Base-by-base conservation (phyloP, 2,329 filamentous ascomycete genomes). In the Pseudofabraea citricarpa region DNA sequence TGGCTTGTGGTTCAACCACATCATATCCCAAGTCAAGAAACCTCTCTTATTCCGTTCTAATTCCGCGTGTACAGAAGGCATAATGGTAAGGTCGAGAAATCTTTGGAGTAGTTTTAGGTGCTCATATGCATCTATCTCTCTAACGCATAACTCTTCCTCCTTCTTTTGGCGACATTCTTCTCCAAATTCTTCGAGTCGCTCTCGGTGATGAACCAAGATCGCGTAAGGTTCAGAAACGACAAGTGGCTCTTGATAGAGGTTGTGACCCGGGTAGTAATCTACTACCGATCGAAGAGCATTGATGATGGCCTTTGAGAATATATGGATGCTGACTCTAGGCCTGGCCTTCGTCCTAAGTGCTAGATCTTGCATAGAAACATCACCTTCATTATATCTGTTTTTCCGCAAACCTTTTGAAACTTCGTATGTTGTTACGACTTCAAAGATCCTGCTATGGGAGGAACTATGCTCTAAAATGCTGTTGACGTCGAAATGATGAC, bases 31-130 rank as follows among this genome's bases (percentile, higher is more conserved):
- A 12, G 43, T 45, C 21, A 29, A 5, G 6, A 41, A 9, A 18
- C 37, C 43, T 13, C 21, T 29, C 26, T 18, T 21, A 36, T 45
- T 45, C 12, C 43, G 26, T 16, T 41, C 35, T 35, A 9, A 12
- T 27, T 41, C 43, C 24, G 27, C 12, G 16, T 27, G 40, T 18
- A 45, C 43, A 21, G 23, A 23, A 18, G 43, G 18, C 43, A 33
- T 40, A 18, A 27, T 35, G 12, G 6, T 33, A 9, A 19, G 24
- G n/a, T 41, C 5, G 13, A 32, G 27, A 13, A 33, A 32, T n/a
- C 6, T 15, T 9, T 9, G 31, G 6, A 33, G 16, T 7, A 10
- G 6, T 15, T 33, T 33, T 7, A 33, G 15, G 16, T 33, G 31
- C 7, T 33, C 31, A 7, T 16, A 33, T 8, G 31, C 31, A 33